Conservation (phyloP, 768 basidiomycete genomes). For the Tubosaeta brunneosetosa region DNA sequence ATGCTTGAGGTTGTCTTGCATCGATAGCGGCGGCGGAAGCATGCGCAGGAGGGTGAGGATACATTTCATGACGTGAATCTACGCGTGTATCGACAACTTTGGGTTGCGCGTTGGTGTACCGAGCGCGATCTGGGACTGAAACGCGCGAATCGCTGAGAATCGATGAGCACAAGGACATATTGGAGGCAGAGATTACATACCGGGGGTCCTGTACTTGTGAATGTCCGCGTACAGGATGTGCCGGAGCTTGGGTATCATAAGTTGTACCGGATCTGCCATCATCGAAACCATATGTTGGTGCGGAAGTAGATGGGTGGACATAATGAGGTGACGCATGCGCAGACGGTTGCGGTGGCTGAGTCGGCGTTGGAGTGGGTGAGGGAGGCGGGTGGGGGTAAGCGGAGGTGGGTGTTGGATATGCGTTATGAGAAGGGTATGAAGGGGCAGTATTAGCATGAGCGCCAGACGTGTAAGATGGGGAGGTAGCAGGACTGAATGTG, state of each 20-base stretch:
- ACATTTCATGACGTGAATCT: constrained; percentile 26
- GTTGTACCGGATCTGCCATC: constrained; percentile 14
- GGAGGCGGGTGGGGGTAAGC: constrained; percentile 26
- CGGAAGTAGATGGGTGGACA: constrained; percentile 17
- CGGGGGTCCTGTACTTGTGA: constrained; percentile 18
- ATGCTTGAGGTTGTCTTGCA: constrained; percentile 18
- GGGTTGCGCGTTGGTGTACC: constrained; percentile 17
- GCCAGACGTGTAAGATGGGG: constrained; percentile 14
- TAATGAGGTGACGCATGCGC: constrained; percentile 20
- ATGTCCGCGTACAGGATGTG: constrained; percentile 17
- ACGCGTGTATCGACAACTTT: constrained; percentile 20
- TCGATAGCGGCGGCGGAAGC: constrained; percentile 17
- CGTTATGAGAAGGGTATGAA: constrained; percentile 15
- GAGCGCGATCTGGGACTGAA: constrained; percentile 18
- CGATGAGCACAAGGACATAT: constrained; percentile 6
- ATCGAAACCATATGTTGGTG: constrained; percentile 20
- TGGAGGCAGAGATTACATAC: constrained; percentile 11
- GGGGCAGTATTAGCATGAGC: constrained; percentile 8
- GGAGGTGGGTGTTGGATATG: constrained; percentile 25
- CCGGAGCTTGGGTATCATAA: constrained; percentile 15
- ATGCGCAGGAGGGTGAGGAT: constrained; percentile 12
- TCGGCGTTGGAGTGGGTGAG: constrained; percentile 30
- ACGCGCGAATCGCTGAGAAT: constrained; percentile 21
- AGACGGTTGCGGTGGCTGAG: constrained; percentile 20
- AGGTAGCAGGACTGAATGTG: constrained; percentile 20